These are phyloP conservation scores for Tricholoma terreum DNA, from an alignment of 768 basidiomycete species.

Conservation along the genomic window DNA sequence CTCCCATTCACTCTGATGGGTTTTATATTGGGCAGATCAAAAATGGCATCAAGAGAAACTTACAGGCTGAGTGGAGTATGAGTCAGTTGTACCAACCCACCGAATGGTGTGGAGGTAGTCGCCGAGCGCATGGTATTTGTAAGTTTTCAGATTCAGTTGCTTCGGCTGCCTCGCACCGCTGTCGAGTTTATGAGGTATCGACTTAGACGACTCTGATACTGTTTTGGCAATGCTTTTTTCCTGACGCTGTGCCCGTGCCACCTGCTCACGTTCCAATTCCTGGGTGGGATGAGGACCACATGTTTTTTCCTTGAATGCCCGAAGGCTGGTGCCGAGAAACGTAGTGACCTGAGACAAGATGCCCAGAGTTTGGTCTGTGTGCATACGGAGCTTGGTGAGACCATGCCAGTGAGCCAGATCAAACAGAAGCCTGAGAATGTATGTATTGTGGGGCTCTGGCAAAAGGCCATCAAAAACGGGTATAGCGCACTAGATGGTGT, in stretches of 20 bases:
- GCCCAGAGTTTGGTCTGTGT: background rate
- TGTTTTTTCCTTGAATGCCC: constrained; percentile 16
- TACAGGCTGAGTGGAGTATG: constrained; percentile 16
- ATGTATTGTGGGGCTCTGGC: constrained; percentile 10
- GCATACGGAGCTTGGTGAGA: constrained; percentile 13
- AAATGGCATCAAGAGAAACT: background rate
- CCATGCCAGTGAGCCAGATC: constrained; percentile 27
- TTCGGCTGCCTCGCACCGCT: background rate
- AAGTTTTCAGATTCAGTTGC: background rate
- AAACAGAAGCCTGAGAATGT: constrained; percentile 23
- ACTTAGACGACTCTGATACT: background rate
- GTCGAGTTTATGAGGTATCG: background rate
- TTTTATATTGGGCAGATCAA: background rate
- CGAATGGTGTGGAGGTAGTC: constrained; percentile 19
- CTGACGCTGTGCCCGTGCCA: constrained; percentile 3
- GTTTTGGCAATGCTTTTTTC: background rate
- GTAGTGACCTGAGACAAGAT: constrained; percentile 16
- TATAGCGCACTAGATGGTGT: constrained; percentile 2
- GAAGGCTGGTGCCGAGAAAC: constrained; percentile 18
- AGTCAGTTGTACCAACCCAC: constrained; percentile 1
- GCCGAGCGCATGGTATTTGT: constrained; percentile 17
- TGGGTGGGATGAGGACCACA: constrained; percentile 7
- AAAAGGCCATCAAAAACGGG: constrained; percentile 5
- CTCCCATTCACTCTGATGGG: constrained; percentile 31
- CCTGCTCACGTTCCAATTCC: constrained; percentile 8